Conservation (phyloP, 1,139 yeast species). For the Candida freyschussii region DNA sequence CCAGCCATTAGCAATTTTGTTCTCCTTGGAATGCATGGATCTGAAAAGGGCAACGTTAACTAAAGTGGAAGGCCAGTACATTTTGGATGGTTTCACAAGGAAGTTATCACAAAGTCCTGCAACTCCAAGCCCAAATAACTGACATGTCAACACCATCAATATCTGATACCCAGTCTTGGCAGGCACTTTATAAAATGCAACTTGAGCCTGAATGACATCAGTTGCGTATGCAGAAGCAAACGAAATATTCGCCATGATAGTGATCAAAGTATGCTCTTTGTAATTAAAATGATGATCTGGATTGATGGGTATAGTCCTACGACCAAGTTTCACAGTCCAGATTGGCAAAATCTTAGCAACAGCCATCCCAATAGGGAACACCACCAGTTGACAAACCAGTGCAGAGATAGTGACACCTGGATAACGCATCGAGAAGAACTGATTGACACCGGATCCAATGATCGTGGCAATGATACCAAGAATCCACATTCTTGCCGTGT, state of each 20-base stretch:
- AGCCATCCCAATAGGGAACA: conserved; percentile 52
- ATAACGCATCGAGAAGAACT: conserved; percentile 53
- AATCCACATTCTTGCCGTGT: conserved; percentile 60
- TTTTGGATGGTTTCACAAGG: conserved; percentile 56
- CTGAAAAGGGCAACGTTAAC: conserved; percentile 47
- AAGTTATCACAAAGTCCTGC: conserved; percentile 57
- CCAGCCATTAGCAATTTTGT: conserved; percentile 57
- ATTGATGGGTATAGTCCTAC: conserved; percentile 34
- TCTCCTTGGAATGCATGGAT: conserved; percentile 56
- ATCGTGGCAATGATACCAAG: conserved; percentile 48
- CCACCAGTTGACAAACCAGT: conserved; percentile 52
- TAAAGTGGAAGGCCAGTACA: conserved; percentile 60
- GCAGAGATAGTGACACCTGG: conserved; percentile 53
- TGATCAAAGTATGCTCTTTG: conserved; percentile 62
- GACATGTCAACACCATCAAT: conserved; percentile 49
- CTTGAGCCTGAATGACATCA: conserved; percentile 51
- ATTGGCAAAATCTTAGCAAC: conserved; percentile 48
- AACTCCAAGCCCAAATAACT: conserved; percentile 59
- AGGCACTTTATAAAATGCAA: conserved; percentile 47
- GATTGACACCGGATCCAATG: conserved; percentile 55
- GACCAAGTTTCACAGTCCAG: conserved; percentile 26
- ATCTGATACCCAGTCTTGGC: conserved; percentile 48
- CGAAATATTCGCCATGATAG: conserved; percentile 56
- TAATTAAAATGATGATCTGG: conserved; percentile 56
- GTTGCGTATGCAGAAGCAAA: conserved; percentile 61